Evolutionary conservation across 1,139 yeast species (phyloP).

Genomic region (Blastobotrys serpentis): DNA sequence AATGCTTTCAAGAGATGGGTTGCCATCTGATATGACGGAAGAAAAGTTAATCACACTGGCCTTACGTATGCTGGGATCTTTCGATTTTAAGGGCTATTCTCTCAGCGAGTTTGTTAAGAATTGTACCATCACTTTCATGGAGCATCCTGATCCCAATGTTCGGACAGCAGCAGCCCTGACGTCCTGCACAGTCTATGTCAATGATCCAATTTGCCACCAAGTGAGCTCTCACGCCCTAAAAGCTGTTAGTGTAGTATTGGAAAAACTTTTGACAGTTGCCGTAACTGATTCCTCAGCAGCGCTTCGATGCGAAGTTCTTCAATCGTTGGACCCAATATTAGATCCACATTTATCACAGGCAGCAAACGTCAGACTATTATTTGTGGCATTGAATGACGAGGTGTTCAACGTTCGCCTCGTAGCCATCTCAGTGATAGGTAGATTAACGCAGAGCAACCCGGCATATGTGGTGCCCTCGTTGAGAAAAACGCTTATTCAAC

Average conservation of each 20-base stretch:
- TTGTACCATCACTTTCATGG: conserved; percentile 77
- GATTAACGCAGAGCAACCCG: conserved; percentile 83
- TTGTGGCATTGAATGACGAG: conserved; percentile 91
- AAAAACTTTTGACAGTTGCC: conserved; percentile 74
- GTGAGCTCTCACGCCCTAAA: conserved; percentile 79
- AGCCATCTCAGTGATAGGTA: conserved; percentile 78
- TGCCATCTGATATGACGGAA: conserved; percentile 38
- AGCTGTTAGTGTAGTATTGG: conserved; percentile 83
- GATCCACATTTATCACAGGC: conserved; percentile 95
- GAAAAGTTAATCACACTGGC: conserved; percentile 66
- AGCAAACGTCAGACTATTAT: conserved; percentile 77
- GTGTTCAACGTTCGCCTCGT: conserved; percentile 76
- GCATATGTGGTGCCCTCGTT: conserved; percentile 94
- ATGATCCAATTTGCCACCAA: conserved; percentile 83
- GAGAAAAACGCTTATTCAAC: conserved; percentile 79
- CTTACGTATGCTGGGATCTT: conserved; percentile 67
- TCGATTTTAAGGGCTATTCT: conserved; percentile 72
- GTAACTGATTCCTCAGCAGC: conserved; percentile 91
- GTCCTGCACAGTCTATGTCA: conserved; percentile 72
- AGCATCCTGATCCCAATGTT: conserved; percentile 74
- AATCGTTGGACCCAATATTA: conserved; percentile 68
- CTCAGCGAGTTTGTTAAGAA: conserved; percentile 83
- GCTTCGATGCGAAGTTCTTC: conserved; percentile 75
- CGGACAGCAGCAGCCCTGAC: conserved; percentile 84
- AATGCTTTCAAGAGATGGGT: conserved; percentile 64